Base-by-base conservation (phyloP, 306 rosid species). In the Ceratonia siliqua region DNA sequence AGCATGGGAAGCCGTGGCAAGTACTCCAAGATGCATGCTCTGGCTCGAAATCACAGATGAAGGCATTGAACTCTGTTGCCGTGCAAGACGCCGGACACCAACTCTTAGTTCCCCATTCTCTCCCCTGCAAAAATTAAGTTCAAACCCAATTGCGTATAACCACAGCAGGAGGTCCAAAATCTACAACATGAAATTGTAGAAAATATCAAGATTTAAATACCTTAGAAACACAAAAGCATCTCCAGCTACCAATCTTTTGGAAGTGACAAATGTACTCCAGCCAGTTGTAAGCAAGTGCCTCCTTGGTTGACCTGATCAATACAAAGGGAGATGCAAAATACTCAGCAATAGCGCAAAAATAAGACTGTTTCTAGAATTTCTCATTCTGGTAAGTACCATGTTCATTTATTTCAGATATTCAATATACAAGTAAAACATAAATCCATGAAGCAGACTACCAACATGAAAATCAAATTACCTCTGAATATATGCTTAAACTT, bases 211-310 rank as follows among this genome's bases (percentile, higher is more conserved):
- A 45, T 5, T 32, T 30, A 42, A 49, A 2, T 56, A 87, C 96
- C 98, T 85, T 32, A 92, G 54, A 72, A 92, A 89, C 55, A 92
- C 92, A 76, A 92, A 89, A 32, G 91, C 92, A 72, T 92, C 94
- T 30, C 98, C 98, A 0, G 94, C 94, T 46, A 78, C 87, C 73
- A 92, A 70, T 77, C 90, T 85, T 77, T 92, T 92, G 38, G 94
- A 90, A 2, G 92, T 84, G 43, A 92, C 96, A 48, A 92, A 92
- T 0, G 93, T 88, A 79, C 98, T 92, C 98, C 98, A 92, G 25
- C 98, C 96, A 0, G 92, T 90, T 8, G 98, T 90, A 18, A 92
- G 94, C 81, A 92, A 82, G 82, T 92, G 98, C 87, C 94, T 90
- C 75, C 89, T 74, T 0, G 98, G 89, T 78, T 90, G 96, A 80